These are phyloP conservation scores for Plantago coronopus DNA, from an alignment of 305 asterid species.

Conservation along the genomic window DNA sequence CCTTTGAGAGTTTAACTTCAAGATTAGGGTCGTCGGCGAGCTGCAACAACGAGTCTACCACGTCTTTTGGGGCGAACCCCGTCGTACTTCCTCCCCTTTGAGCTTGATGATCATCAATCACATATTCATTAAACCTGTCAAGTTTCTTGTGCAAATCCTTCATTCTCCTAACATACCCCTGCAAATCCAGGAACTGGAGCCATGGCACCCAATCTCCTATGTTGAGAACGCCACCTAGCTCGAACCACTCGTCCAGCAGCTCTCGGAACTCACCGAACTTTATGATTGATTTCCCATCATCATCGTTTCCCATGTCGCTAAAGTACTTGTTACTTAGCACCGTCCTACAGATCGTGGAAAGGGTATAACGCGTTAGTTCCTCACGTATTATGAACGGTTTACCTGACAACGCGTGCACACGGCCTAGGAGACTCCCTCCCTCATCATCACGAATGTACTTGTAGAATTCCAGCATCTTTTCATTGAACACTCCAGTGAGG, in stretches of 20 bases:
- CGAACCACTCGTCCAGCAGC: not conserved
- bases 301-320: not conserved
- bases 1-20: constrained; percentile 2
- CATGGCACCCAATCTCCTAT: constrained; percentile 8
- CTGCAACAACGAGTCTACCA: not conserved
- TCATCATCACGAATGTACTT: not conserved
- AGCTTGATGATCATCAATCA: constrained; percentile 5
- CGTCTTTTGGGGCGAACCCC: not conserved
- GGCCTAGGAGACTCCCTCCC: not conserved
- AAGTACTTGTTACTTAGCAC: not conserved
- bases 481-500: not conserved
- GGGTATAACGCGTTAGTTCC: not conserved
- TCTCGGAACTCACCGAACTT: not conserved
- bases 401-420: not conserved
- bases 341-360: not conserved
- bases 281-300: not conserved
- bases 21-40: not conserved
- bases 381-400: not conserved
- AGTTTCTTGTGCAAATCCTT: not conserved
- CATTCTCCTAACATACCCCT: constrained; percentile 6
- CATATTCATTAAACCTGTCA: not conserved
- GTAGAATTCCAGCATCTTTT: not conserved
- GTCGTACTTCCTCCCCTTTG: not conserved
- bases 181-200: constrained; percentile 1
- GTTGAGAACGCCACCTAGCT: not conserved